Percentiles rank a stretch among this genome's conserved stretches.
Conservation (phyloP, 2,329 filamentous ascomycete genomes). For the Westerdykella ornata region DNA sequence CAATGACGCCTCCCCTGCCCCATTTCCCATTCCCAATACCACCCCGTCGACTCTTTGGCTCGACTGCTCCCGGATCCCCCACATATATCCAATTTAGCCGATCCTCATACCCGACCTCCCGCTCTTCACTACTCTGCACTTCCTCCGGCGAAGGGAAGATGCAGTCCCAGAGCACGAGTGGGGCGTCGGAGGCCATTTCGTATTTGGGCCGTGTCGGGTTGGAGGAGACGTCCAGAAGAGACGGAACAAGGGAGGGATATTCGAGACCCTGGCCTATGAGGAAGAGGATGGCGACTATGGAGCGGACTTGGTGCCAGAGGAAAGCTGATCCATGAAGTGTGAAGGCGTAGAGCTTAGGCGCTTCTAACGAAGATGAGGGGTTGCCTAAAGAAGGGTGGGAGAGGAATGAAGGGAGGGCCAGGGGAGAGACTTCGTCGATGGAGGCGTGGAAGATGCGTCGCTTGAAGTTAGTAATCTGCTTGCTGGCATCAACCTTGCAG, state of each 20-base stretch:
- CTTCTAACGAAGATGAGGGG: constrained; percentile 3
- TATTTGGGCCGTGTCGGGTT: constrained; percentile 77
- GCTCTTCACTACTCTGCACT: constrained; percentile 32
- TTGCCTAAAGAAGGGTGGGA: constrained; percentile 21
- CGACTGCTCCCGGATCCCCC: constrained; percentile 55
- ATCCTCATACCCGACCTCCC: constrained; percentile 47
- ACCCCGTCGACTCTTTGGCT: constrained; percentile 37
- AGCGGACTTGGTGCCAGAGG: constrained; percentile 95
- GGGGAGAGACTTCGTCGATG: constrained; percentile 50
- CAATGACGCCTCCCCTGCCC: constrained; percentile 31
- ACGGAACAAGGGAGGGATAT: constrained; percentile 61
- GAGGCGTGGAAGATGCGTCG: constrained; percentile 73
- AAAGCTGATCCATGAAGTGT: constrained; percentile 86
- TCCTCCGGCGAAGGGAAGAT: constrained; percentile 59
- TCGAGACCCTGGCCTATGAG: constrained; percentile 85
- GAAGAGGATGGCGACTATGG: constrained; percentile 91
- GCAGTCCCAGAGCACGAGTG: constrained; percentile 94
- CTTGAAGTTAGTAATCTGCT: constrained; percentile 80
- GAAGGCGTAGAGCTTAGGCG: constrained; percentile 73
- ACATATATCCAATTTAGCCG: constrained; percentile 71
- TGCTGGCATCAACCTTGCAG: constrained; percentile 85
- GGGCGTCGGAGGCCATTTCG: constrained; percentile 82
- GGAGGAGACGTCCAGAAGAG: constrained; percentile 64
- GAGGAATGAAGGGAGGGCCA: constrained; percentile 25
- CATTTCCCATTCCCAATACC: constrained; percentile 27